Base-by-base conservation (phyloP, 495 filamentous ascomycete genomes). In the Hapsidospora chrysogenum region DNA sequence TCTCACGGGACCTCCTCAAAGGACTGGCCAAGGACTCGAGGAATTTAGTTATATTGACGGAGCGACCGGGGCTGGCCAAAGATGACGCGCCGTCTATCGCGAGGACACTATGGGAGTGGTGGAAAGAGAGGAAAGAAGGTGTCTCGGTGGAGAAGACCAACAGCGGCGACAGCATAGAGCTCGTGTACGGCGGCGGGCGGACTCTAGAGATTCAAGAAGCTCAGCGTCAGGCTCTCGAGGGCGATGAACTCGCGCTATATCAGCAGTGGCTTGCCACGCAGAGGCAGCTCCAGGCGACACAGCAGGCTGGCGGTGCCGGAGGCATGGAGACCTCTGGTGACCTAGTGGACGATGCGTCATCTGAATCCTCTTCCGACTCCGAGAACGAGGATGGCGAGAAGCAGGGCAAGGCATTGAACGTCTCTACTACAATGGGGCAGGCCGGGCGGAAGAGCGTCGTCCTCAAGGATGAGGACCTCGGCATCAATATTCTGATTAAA, bases 361-460 rank as follows among this genome's bases (percentile, higher is more conserved):
- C 75, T 2, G 71, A 76, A 31, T 81, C 80, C 9, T 83, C 82
- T 0, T 80, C 78, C 0, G 77, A 84, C 9, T 84, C 81, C 0
- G 89, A 93, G 36, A 84, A 86, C 38, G 86, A 83, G 0, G 85
- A 94, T 35, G 75, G 75, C 2, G 85, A 93, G 40, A 76, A 86
- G 33, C 89, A 97, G 53, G 89, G 89, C 20, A 82, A 86, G 48
- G 81, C 84, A 10, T 62, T 97, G 16, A 96, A 94, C 42, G 75
- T 84, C 11, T 83, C 85, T 1, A 74, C 82, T 2, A 80, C 80
- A 5, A 58, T 93, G 37, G 78, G 76, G 28, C 76, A 89, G 53
- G 73, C 80, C 17, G 78, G 74, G 46, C 68, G 84, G 37, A 80
- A 81, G 40, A 92, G 92, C 51, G 68, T 84, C 11, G 80, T 76